Evolutionary conservation across 148 eudicot species (phyloP).

Genomic region (Diospyros kaki): DNA sequence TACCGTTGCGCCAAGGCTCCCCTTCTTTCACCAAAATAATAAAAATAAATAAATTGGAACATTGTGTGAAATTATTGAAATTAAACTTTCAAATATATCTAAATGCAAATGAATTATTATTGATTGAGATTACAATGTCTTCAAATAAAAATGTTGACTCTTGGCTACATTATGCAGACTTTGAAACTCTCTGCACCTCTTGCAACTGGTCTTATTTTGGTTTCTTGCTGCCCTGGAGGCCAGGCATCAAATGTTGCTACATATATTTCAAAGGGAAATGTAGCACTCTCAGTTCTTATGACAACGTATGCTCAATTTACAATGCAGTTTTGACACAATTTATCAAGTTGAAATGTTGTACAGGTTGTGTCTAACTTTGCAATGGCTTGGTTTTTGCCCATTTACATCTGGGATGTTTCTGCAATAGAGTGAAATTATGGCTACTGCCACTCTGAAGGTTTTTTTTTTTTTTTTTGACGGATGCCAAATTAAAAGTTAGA

Average conservation of each 20-base stretch:
- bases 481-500: no score
- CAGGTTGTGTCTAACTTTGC: constrained; percentile 3
- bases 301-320: constrained; percentile 74
- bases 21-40: no score
- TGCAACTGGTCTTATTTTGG: constrained; percentile 97
- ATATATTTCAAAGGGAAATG: constrained; percentile 95
- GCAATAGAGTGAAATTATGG: background rate
- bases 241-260: constrained; percentile 99
- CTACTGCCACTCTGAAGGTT: background rate
- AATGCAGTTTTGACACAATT: background rate
- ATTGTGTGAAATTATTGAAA: no score
- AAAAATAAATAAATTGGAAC: no score
- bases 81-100: background rate
- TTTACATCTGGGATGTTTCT: background rate
- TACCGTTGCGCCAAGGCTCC: no score
- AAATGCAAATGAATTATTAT: constrained; percentile 8
- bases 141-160: constrained; percentile 15
- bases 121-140: background rate
- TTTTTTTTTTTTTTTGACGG: background rate
- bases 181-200: constrained; percentile 93
- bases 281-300: constrained; percentile 99
- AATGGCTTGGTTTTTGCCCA: background rate
- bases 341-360: background rate
- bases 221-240: constrained; percentile 99
- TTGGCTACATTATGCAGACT: constrained; percentile 42